Conservation (phyloP, 2,329 filamentous ascomycete species). For the Arthrobotrys iridis region DNA sequence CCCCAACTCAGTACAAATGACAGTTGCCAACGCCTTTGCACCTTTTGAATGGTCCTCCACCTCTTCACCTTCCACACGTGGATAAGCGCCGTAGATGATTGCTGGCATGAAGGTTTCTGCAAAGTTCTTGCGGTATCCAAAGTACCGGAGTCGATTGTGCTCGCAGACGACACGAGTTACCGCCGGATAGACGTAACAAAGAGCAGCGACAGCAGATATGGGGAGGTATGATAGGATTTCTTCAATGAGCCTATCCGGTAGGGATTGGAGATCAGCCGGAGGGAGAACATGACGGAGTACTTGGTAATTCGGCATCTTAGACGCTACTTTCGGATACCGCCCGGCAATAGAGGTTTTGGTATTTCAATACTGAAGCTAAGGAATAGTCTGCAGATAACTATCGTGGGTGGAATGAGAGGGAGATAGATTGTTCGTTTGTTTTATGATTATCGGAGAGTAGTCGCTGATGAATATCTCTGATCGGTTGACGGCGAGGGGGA, state of each 20-base stretch:
- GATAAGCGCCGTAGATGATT: conserved; percentile 18
- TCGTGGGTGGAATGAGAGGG: no score
- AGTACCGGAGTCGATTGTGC: conserved; percentile 23
- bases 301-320: conserved; percentile 31
- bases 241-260: conserved; percentile 7
- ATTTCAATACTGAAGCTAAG: no score
- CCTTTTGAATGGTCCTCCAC: conserved; percentile 21
- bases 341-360: neutral
- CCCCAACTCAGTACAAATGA: conserved; percentile 38
- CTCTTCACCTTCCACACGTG: conserved; percentile 13
- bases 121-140: conserved; percentile 28
- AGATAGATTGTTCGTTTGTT: no score
- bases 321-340: neutral
- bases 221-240: conserved; percentile 34
- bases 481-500: no score
- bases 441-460: no score
- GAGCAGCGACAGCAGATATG: conserved; percentile 10
- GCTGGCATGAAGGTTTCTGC: conserved; percentile 31
- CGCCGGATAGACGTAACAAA: conserved; percentile 2
- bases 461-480: no score
- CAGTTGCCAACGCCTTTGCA: conserved; percentile 15
- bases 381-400: no score
- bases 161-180: conserved; percentile 24
- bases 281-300: conserved; percentile 1
- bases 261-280: neutral